Conservation (phyloP, 2,329 filamentous ascomycete genomes). For the Sphaerulina vaccinii region DNA sequence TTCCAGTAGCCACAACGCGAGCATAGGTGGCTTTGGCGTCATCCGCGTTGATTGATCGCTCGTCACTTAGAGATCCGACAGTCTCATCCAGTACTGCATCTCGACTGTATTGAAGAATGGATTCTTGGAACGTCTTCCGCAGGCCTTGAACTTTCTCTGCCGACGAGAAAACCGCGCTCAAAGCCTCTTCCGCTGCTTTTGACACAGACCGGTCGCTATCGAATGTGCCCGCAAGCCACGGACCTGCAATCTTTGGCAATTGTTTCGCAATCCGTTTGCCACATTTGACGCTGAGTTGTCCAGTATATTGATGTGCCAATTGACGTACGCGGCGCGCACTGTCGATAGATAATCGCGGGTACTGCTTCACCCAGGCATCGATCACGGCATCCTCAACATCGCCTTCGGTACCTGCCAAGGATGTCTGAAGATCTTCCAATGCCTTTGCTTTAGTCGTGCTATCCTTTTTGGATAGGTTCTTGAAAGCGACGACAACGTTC, state of each 20-base stretch:
- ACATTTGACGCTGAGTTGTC: conserved; percentile 55
- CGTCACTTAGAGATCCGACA: conserved; percentile 79
- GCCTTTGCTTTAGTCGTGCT: conserved; percentile 88
- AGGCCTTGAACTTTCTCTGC: conserved; percentile 75
- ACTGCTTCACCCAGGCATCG: conserved; percentile 87
- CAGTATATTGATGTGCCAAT: conserved; percentile 74
- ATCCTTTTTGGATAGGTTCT: conserved; percentile 90
- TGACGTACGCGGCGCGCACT: conserved; percentile 84
- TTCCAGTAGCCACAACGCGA: conserved; percentile 66
- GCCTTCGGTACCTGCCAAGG: conserved; percentile 57
- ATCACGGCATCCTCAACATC: conserved; percentile 78
- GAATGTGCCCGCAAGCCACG: conserved; percentile 89
- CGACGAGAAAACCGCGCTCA: conserved; percentile 72
- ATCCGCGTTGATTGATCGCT: conserved; percentile 77
- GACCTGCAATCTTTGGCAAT: conserved; percentile 73
- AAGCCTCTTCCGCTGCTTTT: conserved; percentile 72
- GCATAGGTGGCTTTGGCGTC: conserved; percentile 84
- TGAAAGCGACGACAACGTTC: conserved; percentile 83
- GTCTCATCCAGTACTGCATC: conserved; percentile 78
- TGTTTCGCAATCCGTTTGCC: conserved; percentile 82
- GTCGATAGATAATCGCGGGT: conserved; percentile 87
- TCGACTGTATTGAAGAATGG: conserved; percentile 78
- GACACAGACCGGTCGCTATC: conserved; percentile 78
- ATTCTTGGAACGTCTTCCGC: conserved; percentile 75
- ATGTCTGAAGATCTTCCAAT: conserved; percentile 75